phyloP scores from a whole-genome alignment of 2,329 filamentous ascomycete genomes.

The Botrytis fragariae region DNA sequence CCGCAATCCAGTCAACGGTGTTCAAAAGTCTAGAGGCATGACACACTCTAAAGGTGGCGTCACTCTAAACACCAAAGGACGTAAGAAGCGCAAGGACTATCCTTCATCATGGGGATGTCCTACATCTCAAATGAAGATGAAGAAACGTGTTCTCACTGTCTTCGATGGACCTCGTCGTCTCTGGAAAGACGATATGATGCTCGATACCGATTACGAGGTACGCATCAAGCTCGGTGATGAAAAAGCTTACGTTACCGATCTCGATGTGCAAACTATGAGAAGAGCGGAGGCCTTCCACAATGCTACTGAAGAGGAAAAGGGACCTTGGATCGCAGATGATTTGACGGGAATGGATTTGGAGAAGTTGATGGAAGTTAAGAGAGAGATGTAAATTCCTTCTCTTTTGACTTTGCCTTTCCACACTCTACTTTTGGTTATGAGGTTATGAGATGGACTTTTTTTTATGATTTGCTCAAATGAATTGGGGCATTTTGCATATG shows the following conservation, averaged over 20 bases:
- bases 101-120: constrained; percentile 92
- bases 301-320: constrained; percentile 83
- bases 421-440: not conserved
- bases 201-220: constrained; percentile 91
- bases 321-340: constrained; percentile 76
- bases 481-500: constrained; percentile 7
- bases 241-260: constrained; percentile 74
- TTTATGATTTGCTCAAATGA: constrained; percentile 10
- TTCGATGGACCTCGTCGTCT: constrained; percentile 86
- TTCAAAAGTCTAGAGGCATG: constrained; percentile 68
- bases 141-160: constrained; percentile 91
- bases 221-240: constrained; percentile 72
- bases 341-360: constrained; percentile 59
- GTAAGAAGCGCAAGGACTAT: constrained; percentile 91
- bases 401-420: constrained; percentile 11
- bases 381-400: constrained; percentile 27
- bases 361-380: constrained; percentile 53
- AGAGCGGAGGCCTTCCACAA: constrained; percentile 80
- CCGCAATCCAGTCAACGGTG: constrained; percentile 47
- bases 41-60: constrained; percentile 77
- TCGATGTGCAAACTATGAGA: constrained; percentile 86
- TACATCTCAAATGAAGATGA: constrained; percentile 93
- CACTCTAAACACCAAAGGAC: constrained; percentile 58
- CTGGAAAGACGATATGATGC: constrained; percentile 99
- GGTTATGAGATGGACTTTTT: constrained; percentile 10